These are phyloP conservation scores for Populus tremula DNA, from an alignment of 345 rosid genomes.

Conservation along the genomic window DNA sequence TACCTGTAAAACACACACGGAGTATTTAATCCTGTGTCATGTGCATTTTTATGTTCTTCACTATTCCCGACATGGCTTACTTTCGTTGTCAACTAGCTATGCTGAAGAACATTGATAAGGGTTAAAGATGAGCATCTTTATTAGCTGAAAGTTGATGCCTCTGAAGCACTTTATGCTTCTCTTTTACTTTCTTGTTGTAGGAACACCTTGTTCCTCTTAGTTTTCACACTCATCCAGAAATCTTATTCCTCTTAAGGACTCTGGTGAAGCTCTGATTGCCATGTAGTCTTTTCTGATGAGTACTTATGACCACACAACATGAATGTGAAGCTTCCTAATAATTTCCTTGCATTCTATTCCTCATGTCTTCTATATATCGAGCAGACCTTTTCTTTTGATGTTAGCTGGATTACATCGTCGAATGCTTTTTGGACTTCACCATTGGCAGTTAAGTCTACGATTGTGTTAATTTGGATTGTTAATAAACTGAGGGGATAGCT, in stretches of 20 bases:
- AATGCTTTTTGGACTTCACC: not conserved
- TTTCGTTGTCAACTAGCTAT: constrained; percentile 1
- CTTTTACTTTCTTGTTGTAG: not conserved
- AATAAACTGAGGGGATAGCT: not conserved
- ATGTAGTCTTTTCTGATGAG: not conserved
- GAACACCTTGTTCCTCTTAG: not conserved
- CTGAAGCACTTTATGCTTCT: not conserved
- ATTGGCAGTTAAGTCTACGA: not conserved
- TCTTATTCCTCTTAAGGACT: no score
- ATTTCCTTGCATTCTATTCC: not conserved
- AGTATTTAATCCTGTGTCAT: not conserved
- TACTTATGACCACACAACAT: not conserved
- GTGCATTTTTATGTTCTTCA: constrained; percentile 20
- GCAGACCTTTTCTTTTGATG: not conserved
- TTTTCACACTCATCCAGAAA: not conserved
- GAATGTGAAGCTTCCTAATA: not conserved
- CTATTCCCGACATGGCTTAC: constrained; percentile 18
- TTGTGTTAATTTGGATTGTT: not conserved
- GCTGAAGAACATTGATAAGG: constrained; percentile 14
- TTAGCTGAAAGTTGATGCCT: not conserved
- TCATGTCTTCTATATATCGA: no score
- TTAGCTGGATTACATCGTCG: not conserved
- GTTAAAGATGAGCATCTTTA: constrained; percentile 17
- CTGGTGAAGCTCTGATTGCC: not conserved
- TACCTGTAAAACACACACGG: not conserved